Percentiles rank a stretch among this genome's conserved stretches.
These are phyloP conservation scores for Trematosphaeria pertusa DNA, from an alignment of 2,329 filamentous ascomycete species.

Conservation along the genomic window DNA sequence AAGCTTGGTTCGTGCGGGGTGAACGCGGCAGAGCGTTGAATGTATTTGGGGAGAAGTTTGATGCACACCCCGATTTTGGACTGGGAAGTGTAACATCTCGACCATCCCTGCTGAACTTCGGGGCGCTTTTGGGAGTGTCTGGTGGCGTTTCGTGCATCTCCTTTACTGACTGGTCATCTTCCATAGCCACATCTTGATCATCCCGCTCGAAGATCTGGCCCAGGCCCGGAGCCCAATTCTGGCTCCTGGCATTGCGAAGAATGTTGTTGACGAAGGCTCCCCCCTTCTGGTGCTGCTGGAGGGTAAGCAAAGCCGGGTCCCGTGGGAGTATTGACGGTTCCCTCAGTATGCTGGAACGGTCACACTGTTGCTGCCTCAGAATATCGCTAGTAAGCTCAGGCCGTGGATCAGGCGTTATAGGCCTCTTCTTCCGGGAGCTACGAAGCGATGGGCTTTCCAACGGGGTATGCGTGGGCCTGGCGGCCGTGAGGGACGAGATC, in stretches of 20 bases:
- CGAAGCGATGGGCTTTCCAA: neutral
- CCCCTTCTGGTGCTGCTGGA: constrained; percentile 8
- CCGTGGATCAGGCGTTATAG: neutral
- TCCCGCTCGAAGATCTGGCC: neutral
- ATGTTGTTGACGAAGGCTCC: constrained; percentile 2
- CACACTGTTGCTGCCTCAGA: constrained; percentile 6
- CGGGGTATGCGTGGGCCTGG: neutral
- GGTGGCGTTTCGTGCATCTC: too few species aligned
- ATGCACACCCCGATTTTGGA: too few species aligned
- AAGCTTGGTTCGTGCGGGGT: constrained; percentile 5
- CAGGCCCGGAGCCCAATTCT: neutral
- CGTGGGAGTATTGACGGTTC: neutral
- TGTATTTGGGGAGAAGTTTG: neutral
- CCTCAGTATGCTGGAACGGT: neutral
- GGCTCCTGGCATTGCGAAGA: constrained; percentile 1
- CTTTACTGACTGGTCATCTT: too few species aligned
- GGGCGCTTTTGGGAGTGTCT: too few species aligned
- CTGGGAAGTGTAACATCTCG: too few species aligned
- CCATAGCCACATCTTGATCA: neutral
- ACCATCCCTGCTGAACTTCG: too few species aligned
- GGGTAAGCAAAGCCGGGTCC: neutral
- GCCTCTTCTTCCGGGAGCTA: neutral
- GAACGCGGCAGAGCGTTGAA: constrained; percentile 1
- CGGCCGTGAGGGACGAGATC: too few species aligned
- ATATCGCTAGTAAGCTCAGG: neutral